Conservation (phyloP, 2,329 filamentous ascomycete species). For the Neopestalotiopsis sp. region DNA sequence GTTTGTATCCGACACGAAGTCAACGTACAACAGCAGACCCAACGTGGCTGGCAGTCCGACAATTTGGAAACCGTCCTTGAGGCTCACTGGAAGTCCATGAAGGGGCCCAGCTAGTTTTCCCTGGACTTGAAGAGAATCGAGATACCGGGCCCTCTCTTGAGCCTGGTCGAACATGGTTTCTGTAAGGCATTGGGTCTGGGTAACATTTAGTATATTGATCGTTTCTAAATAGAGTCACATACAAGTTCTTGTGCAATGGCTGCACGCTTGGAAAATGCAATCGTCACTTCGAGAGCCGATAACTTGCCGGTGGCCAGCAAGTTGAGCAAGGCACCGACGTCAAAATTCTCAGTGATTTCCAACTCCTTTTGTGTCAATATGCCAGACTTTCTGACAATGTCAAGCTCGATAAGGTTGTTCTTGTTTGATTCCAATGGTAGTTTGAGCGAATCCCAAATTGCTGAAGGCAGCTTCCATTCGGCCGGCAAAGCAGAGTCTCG, state of each 20-base stretch:
- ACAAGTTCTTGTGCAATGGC: slow-evolving; percentile 35
- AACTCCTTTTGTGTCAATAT: slow-evolving; percentile 28
- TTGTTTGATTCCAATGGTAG: neutral
- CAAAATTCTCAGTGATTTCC: slow-evolving; percentile 28
- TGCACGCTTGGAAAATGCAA: slow-evolving; percentile 35
- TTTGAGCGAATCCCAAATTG: neutral
- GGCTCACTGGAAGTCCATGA: slow-evolving; percentile 62
- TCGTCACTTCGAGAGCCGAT: slow-evolving; percentile 31
- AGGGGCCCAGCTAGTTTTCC: slow-evolving; percentile 59
- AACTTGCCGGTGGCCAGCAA: slow-evolving; percentile 25
- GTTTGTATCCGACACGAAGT: slow-evolving; percentile 18
- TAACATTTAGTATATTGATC: neutral
- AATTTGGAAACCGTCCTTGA: slow-evolving; percentile 63
- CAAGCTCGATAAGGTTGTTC: slow-evolving; percentile 18
- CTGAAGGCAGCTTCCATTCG: neutral
- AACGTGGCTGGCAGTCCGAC: slow-evolving; percentile 56
- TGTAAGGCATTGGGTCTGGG: slow-evolving; percentile 39
- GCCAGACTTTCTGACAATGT: slow-evolving; percentile 20
- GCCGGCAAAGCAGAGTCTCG: neutral
- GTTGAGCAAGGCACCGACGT: slow-evolving; percentile 23
- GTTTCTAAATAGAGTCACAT: neutral
- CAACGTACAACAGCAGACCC: slow-evolving; percentile 38
- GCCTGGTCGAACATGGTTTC: slow-evolving; percentile 58
- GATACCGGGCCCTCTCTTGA: slow-evolving; percentile 44
- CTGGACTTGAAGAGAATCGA: slow-evolving; percentile 49